These are phyloP conservation scores for Collybia mongolica DNA, from an alignment of 768 basidiomycete genomes.

Conservation along the genomic window DNA sequence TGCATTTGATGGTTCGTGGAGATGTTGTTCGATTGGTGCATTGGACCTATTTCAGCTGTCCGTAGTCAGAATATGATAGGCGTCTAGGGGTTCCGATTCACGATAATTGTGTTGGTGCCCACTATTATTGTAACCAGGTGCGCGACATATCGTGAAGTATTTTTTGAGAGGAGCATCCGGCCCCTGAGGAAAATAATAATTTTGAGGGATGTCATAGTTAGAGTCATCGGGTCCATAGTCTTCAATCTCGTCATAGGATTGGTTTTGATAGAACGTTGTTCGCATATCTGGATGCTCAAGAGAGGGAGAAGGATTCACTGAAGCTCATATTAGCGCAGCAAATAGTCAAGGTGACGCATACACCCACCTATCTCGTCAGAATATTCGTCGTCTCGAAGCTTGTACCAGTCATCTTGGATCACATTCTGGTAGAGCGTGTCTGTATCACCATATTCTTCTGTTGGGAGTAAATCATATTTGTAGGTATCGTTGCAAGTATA, in stretches of 20 bases:
- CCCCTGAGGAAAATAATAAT: too few relatives aligned
- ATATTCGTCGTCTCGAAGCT: slow-evolving; percentile 14
- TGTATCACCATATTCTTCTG: too few relatives aligned
- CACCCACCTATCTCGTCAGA: slow-evolving; percentile 33
- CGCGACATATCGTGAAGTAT: too few relatives aligned
- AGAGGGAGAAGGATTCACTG: slow-evolving; percentile 19
- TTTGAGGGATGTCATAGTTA: background rate
- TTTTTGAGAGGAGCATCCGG: too few relatives aligned
- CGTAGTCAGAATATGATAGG: background rate
- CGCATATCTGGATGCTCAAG: background rate
- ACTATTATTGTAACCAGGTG: too few relatives aligned
- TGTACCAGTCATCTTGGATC: too few relatives aligned
- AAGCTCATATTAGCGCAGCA: background rate
- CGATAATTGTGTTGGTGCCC: too few relatives aligned
- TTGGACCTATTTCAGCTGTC: background rate
- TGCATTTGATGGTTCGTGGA: background rate
- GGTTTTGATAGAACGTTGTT: too few relatives aligned
- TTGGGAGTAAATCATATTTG: too few relatives aligned
- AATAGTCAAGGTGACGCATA: slow-evolving; percentile 25
- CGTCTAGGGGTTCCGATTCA: too few relatives aligned
- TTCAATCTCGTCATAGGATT: background rate
- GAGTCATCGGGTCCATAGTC: background rate
- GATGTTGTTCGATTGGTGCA: background rate
- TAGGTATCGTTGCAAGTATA: too few relatives aligned
- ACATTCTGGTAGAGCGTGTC: too few relatives aligned